A percentile compares a stretch with the other conserved stretches of the same genome.
Conservation (phyloP, 2,329 filamentous ascomycete genomes). For the Talaromyces atroroseus region DNA sequence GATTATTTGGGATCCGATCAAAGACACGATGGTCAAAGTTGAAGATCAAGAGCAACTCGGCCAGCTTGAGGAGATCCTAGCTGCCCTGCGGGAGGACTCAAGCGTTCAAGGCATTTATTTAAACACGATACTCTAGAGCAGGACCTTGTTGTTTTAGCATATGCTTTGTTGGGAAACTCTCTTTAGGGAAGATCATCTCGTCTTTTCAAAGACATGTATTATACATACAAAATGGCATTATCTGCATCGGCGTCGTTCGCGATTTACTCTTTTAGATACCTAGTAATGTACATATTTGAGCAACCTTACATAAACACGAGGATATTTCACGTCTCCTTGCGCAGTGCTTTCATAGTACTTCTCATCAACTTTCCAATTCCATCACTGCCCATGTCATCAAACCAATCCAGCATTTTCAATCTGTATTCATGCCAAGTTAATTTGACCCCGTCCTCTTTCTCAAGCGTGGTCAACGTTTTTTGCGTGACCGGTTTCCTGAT, state of each 20-base stretch:
- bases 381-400: conserved; percentile 58
- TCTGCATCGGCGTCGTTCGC: background rate
- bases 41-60: conserved; percentile 53
- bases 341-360: conserved; percentile 72
- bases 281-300: conserved; percentile 2
- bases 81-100: conserved; percentile 54
- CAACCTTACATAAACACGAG: background rate
- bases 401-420: conserved; percentile 62
- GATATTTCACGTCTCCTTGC: conserved; percentile 35
- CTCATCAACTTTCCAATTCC: conserved; percentile 70
- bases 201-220: background rate
- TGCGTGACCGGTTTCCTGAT: conserved; percentile 59
- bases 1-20: conserved; percentile 79
- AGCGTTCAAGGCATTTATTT: conserved; percentile 75
- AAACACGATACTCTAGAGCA: conserved; percentile 47
- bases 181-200: conserved; percentile 15
- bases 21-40: conserved; percentile 66
- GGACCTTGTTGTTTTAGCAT: background rate
- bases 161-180: background rate
- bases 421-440: conserved; percentile 71
- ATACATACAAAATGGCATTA: background rate
- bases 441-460: conserved; percentile 58
- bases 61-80: conserved; percentile 55
- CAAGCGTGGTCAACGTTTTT: conserved; percentile 58
- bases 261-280: background rate